These are phyloP conservation scores for Cairneyella variabilis DNA, from an alignment of 495 filamentous ascomycete species.

Conservation along the genomic window DNA sequence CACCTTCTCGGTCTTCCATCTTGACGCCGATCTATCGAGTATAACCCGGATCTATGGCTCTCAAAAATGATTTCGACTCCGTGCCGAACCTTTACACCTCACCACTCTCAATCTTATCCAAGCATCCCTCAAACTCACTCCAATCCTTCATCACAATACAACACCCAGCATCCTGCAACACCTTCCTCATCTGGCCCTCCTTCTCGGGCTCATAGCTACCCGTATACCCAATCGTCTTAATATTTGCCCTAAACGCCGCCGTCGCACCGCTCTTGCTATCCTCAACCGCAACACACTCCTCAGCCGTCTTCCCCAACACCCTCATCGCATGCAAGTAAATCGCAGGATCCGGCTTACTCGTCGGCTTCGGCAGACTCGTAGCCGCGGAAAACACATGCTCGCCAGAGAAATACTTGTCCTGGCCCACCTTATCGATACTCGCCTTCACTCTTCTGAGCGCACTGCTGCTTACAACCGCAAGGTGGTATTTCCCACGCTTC, in stretches of 20 bases:
- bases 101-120: constrained; percentile 60
- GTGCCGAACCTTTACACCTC: neutral
- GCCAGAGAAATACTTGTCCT: constrained; percentile 73
- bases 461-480: constrained; percentile 79
- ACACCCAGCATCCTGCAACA: constrained; percentile 65
- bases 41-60: neutral
- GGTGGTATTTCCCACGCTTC: constrained; percentile 60
- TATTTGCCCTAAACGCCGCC: constrained; percentile 75
- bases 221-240: constrained; percentile 82
- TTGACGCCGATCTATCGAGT: constrained; percentile 5
- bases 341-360: constrained; percentile 88
- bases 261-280: constrained; percentile 85
- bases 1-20: neutral
- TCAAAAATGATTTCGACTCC: neutral
- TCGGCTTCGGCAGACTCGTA: constrained; percentile 70
- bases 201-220: constrained; percentile 73
- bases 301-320: constrained; percentile 66
- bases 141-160: constrained; percentile 81
- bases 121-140: constrained; percentile 68
- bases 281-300: constrained; percentile 80
- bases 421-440: constrained; percentile 73
- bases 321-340: constrained; percentile 84
- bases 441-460: constrained; percentile 77
- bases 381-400: constrained; percentile 82
- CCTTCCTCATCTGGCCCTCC: constrained; percentile 66